Evolutionary conservation across 2,329 filamentous ascomycete genomes (phyloP).

Genomic region (Canariomyces notabilis): DNA sequence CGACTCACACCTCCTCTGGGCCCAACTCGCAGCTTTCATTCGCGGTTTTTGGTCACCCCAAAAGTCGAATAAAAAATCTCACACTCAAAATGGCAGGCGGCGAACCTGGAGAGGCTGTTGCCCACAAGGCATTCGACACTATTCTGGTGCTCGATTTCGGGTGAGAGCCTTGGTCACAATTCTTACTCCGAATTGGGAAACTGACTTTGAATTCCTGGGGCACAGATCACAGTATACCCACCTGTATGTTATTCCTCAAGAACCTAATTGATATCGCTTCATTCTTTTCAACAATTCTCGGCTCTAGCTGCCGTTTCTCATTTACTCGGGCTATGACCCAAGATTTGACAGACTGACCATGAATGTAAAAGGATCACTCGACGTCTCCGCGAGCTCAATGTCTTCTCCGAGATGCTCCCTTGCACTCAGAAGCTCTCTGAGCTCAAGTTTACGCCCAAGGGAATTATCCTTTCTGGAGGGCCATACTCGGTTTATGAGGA

Average conservation of each 20-base stretch:
- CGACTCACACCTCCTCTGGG: slow-evolving; percentile 11
- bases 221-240: slow-evolving; percentile 22
- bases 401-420: slow-evolving; percentile 80
- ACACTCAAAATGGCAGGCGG: slow-evolving; percentile 11
- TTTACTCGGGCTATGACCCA: neutral
- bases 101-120: slow-evolving; percentile 20
- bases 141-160: slow-evolving; percentile 23
- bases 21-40: slow-evolving; percentile 4
- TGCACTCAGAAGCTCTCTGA: slow-evolving; percentile 79
- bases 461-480: slow-evolving; percentile 62
- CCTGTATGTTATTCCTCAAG: slow-evolving; percentile 14
- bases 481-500: slow-evolving; percentile 75
- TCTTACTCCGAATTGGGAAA: neutral
- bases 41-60: slow-evolving; percentile 6
- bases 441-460: slow-evolving; percentile 73
- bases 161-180: slow-evolving; percentile 9
- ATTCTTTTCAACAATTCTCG: neutral
- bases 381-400: slow-evolving; percentile 23
- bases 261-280: neutral
- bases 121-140: slow-evolving; percentile 22
- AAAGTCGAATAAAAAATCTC: neutral
- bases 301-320: too few species aligned
- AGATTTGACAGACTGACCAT: slow-evolving; percentile 8
- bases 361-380: slow-evolving; percentile 19
- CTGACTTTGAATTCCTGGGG: slow-evolving; percentile 6